Conservation (phyloP, 768 basidiomycete genomes). For the Ramaria rubella region DNA sequence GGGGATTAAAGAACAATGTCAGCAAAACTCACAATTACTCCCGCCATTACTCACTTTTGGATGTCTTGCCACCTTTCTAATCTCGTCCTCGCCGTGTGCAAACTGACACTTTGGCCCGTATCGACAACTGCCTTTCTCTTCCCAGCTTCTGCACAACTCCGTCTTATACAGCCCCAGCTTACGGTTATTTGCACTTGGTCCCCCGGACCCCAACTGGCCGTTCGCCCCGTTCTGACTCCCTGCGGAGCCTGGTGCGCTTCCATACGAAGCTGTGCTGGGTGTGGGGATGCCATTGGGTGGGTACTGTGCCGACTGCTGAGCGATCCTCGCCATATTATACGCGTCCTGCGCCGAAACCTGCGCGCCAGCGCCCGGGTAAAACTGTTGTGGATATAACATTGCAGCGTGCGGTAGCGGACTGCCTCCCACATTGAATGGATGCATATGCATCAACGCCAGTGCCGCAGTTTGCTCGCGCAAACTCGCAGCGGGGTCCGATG, state of each 20-base stretch:
- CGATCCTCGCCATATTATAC: conserved; percentile 45
- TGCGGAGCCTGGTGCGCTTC: neutral
- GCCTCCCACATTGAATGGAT: neutral
- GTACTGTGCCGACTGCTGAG: conserved; percentile 49
- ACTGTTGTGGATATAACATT: conserved; percentile 65
- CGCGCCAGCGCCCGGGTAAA: conserved; percentile 35
- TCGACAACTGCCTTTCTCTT: conserved; percentile 81
- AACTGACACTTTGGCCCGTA: conserved; percentile 90
- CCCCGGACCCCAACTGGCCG: conserved; percentile 26
- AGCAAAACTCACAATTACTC: conserved; percentile 1
- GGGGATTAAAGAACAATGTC: conserved; percentile 8
- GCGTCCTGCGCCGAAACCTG: conserved; percentile 40
- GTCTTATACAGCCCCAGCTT: conserved; percentile 91
- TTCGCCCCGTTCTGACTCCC: neutral
- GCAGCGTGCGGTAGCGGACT: conserved; percentile 35
- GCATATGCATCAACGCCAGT: conserved; percentile 45
- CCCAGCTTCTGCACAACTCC: conserved; percentile 85
- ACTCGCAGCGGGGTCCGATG: conserved; percentile 66
- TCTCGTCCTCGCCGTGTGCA: conserved; percentile 86
- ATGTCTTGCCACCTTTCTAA: conserved; percentile 77
- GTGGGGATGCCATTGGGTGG: neutral
- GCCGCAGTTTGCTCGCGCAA: conserved; percentile 58
- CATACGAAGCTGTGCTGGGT: neutral
- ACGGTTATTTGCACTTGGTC: conserved; percentile 86
- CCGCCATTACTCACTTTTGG: conserved; percentile 58